Base-by-base conservation (phyloP, 2,329 filamentous ascomycete genomes). In the Microdochium paspali region DNA sequence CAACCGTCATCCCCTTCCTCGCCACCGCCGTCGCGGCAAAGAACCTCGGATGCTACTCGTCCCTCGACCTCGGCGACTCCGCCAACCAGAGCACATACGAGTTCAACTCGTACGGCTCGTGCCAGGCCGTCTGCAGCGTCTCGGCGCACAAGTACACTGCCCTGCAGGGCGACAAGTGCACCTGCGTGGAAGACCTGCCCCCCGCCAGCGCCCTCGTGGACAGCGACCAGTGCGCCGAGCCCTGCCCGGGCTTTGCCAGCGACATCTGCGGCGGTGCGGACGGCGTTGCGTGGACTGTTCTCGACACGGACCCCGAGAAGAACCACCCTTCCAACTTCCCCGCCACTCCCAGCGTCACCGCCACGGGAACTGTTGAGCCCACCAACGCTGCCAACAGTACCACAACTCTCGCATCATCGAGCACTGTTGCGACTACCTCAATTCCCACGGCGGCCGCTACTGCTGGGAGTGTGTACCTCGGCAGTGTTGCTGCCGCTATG, bases 181-280 rank as follows among this genome's bases (percentile, higher is more conserved):
- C 68, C 54, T 85, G 81, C 58, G 81, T 80, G 51, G 66, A 79
- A 54, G 58, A 68, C 51, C 56, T 82, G 25, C 81, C 81, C 1
- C 61, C 72, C 24, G 54, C 62, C 21, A 66, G 65, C 32, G 64
- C 62, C 47, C 69, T 78, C 58, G 70, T 73, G n/a, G 60, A 64
- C 46, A 66, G 73, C 53, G 61, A 59, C 45, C 61, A 72, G 30
- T 85, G 81, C 63, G 66, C 69, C 56, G 67, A 64, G 5, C 51
- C 64, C 1, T 85, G 81, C 56, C 60, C 67, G 46, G 82, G 81
- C 32, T 81, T 65, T 54, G 64, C 44, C 42, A 46, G 46, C 47
- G 24, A 54, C 39, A 48, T 54, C 81, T 76, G 77, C 53, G 78
- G 79, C 63, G 80, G 78, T 49, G 53, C 20, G 18, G n/a, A 60